A percentile compares a stretch with the other conserved stretches of the same genome.
These are phyloP conservation scores for Sphenostylis stenocarpa DNA, from an alignment of 306 rosid species.

Conservation along the genomic window DNA sequence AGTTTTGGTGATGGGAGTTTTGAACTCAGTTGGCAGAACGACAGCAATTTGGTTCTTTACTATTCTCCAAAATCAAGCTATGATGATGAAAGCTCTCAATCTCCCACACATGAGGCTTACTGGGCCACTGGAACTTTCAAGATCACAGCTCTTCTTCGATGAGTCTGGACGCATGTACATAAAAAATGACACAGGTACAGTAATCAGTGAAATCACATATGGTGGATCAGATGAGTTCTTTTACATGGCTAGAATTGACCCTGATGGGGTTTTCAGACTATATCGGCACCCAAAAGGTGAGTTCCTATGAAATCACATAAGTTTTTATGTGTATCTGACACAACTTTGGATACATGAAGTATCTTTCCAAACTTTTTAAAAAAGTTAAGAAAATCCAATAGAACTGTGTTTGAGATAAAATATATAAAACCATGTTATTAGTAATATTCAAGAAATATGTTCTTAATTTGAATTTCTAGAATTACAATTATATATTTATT, in stretches of 20 bases:
- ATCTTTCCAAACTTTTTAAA: not conserved
- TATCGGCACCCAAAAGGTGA: not conserved
- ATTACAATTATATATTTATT: not conserved
- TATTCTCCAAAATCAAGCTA: not conserved
- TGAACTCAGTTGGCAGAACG: not conserved
- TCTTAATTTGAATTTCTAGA: not conserved
- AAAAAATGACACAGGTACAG: not conserved
- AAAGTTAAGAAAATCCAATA: not conserved
- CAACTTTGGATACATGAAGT: not conserved
- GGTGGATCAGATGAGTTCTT: constrained; percentile 1
- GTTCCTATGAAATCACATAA: not conserved
- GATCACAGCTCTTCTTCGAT: constrained; percentile 15
- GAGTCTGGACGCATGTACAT: constrained; percentile 33
- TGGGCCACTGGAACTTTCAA: not conserved
- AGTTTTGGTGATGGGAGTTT: constrained; percentile 34
- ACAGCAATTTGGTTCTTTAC: constrained; percentile 22
- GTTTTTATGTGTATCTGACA: not conserved
- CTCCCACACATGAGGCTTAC: not conserved
- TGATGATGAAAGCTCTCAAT: not conserved
- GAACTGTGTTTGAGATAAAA: not conserved
- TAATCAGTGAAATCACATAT: not conserved
- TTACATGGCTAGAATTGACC: constrained; percentile 34
- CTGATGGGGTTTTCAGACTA: constrained; percentile 11
- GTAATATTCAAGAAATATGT: not conserved
- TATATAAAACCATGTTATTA: not conserved